Evolutionary conservation across 2,329 filamentous ascomycete species (phyloP).

Genomic region (Emergomyces pasteurianus): DNA sequence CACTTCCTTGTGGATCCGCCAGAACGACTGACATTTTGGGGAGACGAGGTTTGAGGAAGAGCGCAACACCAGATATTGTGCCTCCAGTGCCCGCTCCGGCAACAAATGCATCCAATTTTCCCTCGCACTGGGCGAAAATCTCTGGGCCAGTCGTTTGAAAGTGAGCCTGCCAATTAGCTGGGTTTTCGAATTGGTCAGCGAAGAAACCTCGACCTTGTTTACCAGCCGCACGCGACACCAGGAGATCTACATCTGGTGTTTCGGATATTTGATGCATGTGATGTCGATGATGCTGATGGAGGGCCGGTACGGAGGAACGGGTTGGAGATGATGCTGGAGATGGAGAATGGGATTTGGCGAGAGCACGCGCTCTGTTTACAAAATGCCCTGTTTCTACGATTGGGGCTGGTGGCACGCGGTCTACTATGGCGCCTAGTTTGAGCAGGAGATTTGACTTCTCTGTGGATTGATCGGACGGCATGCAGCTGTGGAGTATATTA

Average conservation of each 20-base stretch:
- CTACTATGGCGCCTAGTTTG: slow-evolving; percentile 84
- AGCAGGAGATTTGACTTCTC: slow-evolving; percentile 85
- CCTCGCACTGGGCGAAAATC: slow-evolving; percentile 66
- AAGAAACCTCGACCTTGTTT: slow-evolving; percentile 73
- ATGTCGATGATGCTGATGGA: background rate
- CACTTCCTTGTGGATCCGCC: slow-evolving; percentile 88
- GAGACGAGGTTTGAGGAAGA: slow-evolving; percentile 67
- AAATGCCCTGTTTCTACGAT: slow-evolving; percentile 92
- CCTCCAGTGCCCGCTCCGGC: slow-evolving; percentile 90
- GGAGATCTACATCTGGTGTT: slow-evolving; percentile 10
- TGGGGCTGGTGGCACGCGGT: slow-evolving; percentile 78
- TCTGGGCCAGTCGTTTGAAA: slow-evolving; percentile 75
- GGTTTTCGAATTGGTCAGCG: slow-evolving; percentile 89
- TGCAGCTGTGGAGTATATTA: slow-evolving; percentile 45
- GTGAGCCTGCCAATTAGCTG: slow-evolving; percentile 81
- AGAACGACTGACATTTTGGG: slow-evolving; percentile 59
- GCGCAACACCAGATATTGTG: slow-evolving; percentile 76
- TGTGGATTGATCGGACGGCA: slow-evolving; percentile 79
- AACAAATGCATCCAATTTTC: slow-evolving; percentile 72
- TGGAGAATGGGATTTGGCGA: slow-evolving; percentile 61
- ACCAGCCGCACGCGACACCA: slow-evolving; percentile 9
- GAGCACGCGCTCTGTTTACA: slow-evolving; percentile 74
- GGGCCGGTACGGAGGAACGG: slow-evolving; percentile 5
- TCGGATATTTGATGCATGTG: slow-evolving; percentile 4
- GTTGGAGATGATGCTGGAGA: slow-evolving; percentile 13